Evolutionary conservation across 78 protist species (phyloP), one percentile per base, ranked within the genome.

Genomic region (Dictyostelium purpureum): DNA sequence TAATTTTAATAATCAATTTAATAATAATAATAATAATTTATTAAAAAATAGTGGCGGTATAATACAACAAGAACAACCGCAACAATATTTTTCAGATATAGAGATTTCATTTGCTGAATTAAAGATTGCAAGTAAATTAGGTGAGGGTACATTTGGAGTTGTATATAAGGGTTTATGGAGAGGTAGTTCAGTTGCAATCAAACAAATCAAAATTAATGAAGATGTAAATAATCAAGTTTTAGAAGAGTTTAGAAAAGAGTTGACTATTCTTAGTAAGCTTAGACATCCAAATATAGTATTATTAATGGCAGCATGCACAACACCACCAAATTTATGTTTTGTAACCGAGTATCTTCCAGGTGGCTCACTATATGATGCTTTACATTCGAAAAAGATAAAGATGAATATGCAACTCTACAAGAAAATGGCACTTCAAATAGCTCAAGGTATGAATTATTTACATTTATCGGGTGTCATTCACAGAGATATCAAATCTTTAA

Each of bases 201-300:
- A 89, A 49, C 94, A 80, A n/a, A 79, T 89, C 2, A 89, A 89
- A 51, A 74, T 77, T 4, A 74, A 59, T 38, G 94, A 74, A 28
- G 76, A 83, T 38, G 91, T 83, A 19, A 83, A 76, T 6, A 83
- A 70, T 42, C 91, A 83, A 47, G 78, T 83, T 4, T 65, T 89
- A 43, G 83, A 74, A 24, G 94, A 89, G 56, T 89, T 89, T 65
- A 74, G 83, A 63, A 76, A 89, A 38, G 94, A 89, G 37, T 51
- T 76, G 43, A 74, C 83, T 1, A 74, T 80, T 35, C 78, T 74
- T 0, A 45, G 75, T 10, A 47, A 40, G 38, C 61, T 92, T 35
- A 37, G 97, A 28, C 97, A 95, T 26, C 97, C 95, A 54, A 95
- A 95, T 73, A 81, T 95, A 12, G 95, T 95, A 7, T 26, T 69